A percentile compares a stretch with the other conserved stretches of the same genome.
Evolutionary conservation across 371 early-diverging fungal species (phyloP).

Genomic region (Lichtheimia corymbifera): DNA sequence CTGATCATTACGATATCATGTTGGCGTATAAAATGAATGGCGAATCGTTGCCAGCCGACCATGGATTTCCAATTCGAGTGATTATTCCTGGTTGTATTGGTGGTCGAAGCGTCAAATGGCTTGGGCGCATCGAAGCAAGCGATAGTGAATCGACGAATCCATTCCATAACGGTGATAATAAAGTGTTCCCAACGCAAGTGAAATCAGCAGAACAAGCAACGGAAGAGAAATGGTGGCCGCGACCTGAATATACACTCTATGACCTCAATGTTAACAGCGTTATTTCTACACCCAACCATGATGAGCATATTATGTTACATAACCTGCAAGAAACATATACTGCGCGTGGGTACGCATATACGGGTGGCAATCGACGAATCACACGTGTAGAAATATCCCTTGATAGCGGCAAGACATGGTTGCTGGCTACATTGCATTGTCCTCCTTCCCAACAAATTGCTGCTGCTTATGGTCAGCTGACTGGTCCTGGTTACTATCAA

Average conservation of each 20-base stretch:
- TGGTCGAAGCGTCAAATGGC: conserved; percentile 85
- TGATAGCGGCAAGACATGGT: conserved; percentile 82
- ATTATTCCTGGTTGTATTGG: conserved; percentile 89
- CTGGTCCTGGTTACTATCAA: conserved; percentile 22
- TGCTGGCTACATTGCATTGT: conserved; percentile 43
- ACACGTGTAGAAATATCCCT: conserved; percentile 79
- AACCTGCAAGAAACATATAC: conserved; percentile 31
- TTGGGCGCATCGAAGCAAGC: conserved; percentile 61
- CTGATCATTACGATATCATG: conserved; percentile 73
- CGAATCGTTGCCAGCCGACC: conserved; percentile 68
- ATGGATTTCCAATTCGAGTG: conserved; percentile 81
- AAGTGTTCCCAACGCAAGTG: conserved; percentile 74
- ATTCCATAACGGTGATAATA: conserved; percentile 85
- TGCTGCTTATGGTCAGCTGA: conserved; percentile 12
- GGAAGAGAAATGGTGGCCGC: conserved; percentile 56
- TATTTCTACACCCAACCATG: conserved; percentile 52
- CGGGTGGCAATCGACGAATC: conserved; percentile 73
- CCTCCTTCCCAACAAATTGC: conserved; percentile 34
- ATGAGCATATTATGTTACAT: conserved; percentile 31
- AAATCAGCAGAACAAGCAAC: conserved; percentile 46
- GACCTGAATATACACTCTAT: conserved; percentile 68
- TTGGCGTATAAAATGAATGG: conserved; percentile 92
- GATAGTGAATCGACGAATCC: conserved; percentile 63
- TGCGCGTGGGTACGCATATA: conserved; percentile 75
- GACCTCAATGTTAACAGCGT: conserved; percentile 69